Evolutionary conservation across 306 rosid genomes (phyloP), one percentile per base, ranked within the genome.

Genomic region (Corylus heterophylla): DNA sequence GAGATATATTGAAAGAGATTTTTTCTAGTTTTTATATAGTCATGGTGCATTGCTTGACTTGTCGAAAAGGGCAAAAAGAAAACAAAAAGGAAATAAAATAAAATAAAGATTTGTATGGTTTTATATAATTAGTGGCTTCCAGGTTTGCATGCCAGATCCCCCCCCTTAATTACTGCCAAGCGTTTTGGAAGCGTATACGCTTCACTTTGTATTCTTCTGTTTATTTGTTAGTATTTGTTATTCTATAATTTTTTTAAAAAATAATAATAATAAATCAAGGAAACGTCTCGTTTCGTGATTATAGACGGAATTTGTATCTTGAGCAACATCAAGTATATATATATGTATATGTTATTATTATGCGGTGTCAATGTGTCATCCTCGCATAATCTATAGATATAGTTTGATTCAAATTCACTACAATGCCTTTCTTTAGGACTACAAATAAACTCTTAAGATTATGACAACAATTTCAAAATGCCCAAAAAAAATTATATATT

Each of bases 101-200:
- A 29, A 29, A 29, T 29, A 3, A 48, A 48, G 27, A 39, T 64
- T 64, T 35, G 35, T 7, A 6, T 35, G 17, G 44, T 31, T 35
- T 6, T 1, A 20, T 44, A 42, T 35, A 14, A 37, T 64, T 31
- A 37, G 16, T 67, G 72, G 51, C 29, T 67, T 44, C 50, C 49
- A 67, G 72, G 72, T 17, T 18, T 67, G 72, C 72, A 67, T 39
- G 72, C 72, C 72, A 39, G 72, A 47, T 58, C 35, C 31, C 7
- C n/a, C n/a, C 48, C 22, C 27, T 22, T 47, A 22, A 22, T 48
- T 3, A 56, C 51, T 48, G 50, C 42, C 58, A 64, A 70, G 70
- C 59, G 55, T 44, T 78, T 70, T 5, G 50, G 81, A 78, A 69
- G 81, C 76, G 76, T 48, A 35, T 72, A 79, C 77, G 52, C 48